Conservation (phyloP, 371 early-diverging fungal genomes). For the Gilbertella persicaria region DNA sequence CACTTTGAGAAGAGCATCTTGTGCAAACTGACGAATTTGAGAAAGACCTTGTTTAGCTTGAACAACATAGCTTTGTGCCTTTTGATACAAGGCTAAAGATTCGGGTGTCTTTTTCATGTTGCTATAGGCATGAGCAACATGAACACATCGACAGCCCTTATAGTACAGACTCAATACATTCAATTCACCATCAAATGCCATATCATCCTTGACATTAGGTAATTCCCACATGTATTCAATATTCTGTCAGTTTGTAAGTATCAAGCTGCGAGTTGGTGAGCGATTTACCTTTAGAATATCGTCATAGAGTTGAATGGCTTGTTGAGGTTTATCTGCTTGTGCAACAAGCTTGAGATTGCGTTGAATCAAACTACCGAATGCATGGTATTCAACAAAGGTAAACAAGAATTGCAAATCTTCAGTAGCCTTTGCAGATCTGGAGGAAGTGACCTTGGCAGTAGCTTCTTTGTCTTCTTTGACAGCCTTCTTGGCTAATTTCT, state of each 20-base stretch:
- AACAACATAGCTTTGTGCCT: conserved; percentile 56
- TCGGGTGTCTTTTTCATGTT: conserved; percentile 51
- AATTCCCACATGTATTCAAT: conserved; percentile 58
- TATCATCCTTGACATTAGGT: conserved; percentile 51
- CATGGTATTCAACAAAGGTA: conserved; percentile 59
- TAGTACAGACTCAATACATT: conserved; percentile 53
- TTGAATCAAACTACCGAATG: conserved; percentile 54
- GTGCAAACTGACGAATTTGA: conserved; percentile 30
- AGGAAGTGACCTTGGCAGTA: conserved; percentile 70
- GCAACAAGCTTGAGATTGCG: conserved; percentile 55
- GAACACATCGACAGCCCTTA: conserved; percentile 48
- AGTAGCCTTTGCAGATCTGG: conserved; percentile 67
- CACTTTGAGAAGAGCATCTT: conserved; percentile 45
- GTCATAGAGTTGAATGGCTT: conserved; percentile 69
- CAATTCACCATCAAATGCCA: conserved; percentile 53
- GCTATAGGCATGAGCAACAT: conserved; percentile 57
- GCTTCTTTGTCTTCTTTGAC: conserved; percentile 69
- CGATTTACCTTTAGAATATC: conserved; percentile 62
- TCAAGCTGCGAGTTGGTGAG: background rate
- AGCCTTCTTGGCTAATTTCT: conserved; percentile 60
- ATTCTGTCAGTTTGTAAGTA: conserved; percentile 31
- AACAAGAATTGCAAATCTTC: conserved; percentile 57
- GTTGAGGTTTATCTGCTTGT: conserved; percentile 49
- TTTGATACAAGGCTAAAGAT: conserved; percentile 67
- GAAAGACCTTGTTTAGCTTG: conserved; percentile 47